These are phyloP conservation scores for Camptophora hylomeconis DNA, from an alignment of 2,329 filamentous ascomycete species.

Conservation along the genomic window DNA sequence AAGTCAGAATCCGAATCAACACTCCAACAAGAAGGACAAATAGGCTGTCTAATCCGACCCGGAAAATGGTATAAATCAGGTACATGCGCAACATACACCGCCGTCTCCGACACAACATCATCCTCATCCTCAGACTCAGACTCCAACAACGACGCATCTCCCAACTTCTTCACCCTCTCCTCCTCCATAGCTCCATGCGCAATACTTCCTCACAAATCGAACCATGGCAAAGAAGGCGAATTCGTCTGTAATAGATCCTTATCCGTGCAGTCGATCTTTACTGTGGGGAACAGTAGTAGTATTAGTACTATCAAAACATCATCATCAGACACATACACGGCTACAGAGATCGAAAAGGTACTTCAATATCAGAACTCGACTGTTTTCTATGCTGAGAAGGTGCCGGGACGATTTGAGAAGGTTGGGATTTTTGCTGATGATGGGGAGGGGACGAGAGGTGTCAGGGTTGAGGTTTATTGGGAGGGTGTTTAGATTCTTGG, in stretches of 20 bases:
- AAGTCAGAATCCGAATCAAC: background rate
- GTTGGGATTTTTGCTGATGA: constrained; percentile 13
- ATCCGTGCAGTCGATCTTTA: too few species aligned
- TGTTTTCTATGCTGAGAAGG: constrained; percentile 11
- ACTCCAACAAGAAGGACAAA: constrained; percentile 10
- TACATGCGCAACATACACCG: constrained; percentile 54
- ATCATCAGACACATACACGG: too few species aligned
- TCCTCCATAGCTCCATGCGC: constrained; percentile 4
- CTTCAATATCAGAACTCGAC: too few species aligned
- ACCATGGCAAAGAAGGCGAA: too few species aligned
- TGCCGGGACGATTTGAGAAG: constrained; percentile 12
- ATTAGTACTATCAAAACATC: too few species aligned
- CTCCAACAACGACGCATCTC: background rate
- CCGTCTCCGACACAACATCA: constrained; percentile 16
- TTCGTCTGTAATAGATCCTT: too few species aligned
- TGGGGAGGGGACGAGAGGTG: constrained; percentile 9
- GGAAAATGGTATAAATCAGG: constrained; percentile 48
- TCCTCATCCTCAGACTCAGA: background rate
- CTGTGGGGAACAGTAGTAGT: too few species aligned
- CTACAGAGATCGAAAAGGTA: too few species aligned
- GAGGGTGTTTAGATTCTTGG: constrained; percentile 9
- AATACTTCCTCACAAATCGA: too few species aligned
- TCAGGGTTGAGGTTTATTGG: constrained; percentile 16
- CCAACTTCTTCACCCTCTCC: constrained; percentile 4
- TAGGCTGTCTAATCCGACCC: constrained; percentile 53